Base-by-base conservation (phyloP, 2,329 filamentous ascomycete genomes). In the Trichoderma simmonsii region DNA sequence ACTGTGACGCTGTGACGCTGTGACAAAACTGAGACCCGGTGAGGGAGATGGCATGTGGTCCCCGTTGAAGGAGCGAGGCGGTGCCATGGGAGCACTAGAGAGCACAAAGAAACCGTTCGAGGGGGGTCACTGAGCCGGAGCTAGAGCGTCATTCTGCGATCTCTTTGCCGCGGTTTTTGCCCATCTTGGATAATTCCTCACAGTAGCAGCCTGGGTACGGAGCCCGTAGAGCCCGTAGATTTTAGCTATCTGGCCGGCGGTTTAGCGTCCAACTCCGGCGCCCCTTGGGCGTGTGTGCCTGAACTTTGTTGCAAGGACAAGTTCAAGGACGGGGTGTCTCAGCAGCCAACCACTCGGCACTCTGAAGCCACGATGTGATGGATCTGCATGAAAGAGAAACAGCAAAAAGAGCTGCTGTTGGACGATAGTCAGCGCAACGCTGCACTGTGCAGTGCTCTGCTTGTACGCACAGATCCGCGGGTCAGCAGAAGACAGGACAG, bases 21-120 rank as follows among this genome's bases (percentile, higher is more conserved):
- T 69, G 66, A 69, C 56, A 15, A 26, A 67, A 69, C 56, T 60
- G 66, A 69, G 66, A 60, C 56, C 36, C 21, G 48, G 39, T 11
- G 30, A 51, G 67, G 56, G 67, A 70, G 67, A 51, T 6, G 56
- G 26, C 54, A 32, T 43, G 34, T 28, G 39, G 36, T 48, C 24
- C 61, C 61, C 61, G 30, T 61, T n/a, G 30, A 61, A 43, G 67
- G 67, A 70, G 67, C 57, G 67, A 70, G 67, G 67, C 67, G 60
- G 67, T 62, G 67, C 32, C 39, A 32, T 28, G 39, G 43, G 39
- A 36, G 67, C 43, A 54, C 12, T 21, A 67, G 32, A 51, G 51
- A 30, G 21, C 12, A 36, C 34, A n/a, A 67, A 7, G 34, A 3
- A 32, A 12, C n/a, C 43, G 26, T 5, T 26, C 64, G 48, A 30